These are phyloP conservation scores for Penicillium sp. DNA, from an alignment of 2,329 filamentous ascomycete genomes.

Conservation along the genomic window DNA sequence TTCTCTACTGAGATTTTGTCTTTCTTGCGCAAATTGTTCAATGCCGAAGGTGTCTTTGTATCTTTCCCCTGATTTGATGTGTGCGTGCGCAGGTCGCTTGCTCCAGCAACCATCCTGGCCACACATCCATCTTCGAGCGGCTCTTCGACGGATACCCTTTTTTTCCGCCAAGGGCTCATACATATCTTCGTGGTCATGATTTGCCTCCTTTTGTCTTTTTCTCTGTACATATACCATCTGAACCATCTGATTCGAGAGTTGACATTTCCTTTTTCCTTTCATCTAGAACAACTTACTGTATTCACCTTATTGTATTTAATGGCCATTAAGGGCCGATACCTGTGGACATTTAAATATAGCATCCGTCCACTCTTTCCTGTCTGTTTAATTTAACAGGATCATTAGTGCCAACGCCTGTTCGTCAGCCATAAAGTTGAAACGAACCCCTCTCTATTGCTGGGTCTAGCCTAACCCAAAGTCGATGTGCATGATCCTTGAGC, in stretches of 20 bases:
- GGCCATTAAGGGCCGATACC: neutral
- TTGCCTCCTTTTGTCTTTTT: conserved; percentile 15
- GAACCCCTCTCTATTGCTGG: neutral
- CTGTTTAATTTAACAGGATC: neutral
- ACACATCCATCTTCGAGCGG: conserved; percentile 6
- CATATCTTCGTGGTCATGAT: conserved; percentile 20
- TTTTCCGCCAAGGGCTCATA: conserved; percentile 7
- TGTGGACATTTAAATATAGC: neutral
- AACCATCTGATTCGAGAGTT: conserved; percentile 20
- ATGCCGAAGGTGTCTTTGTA: conserved; percentile 6
- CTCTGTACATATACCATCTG: conserved; percentile 28
- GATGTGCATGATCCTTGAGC: neutral
- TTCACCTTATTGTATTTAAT: neutral
- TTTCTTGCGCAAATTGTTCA: conserved; percentile 19
- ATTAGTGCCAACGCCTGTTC: neutral
- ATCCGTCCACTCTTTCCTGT: neutral
- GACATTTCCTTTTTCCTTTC: conserved; percentile 8
- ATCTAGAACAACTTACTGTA: neutral
- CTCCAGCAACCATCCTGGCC: conserved; percentile 2
- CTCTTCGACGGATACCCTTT: conserved; percentile 7
- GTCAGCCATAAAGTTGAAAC: neutral
- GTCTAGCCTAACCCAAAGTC: neutral
- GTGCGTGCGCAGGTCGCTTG: conserved; percentile 12
- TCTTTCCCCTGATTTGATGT: conserved; percentile 2
- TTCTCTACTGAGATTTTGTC: conserved; percentile 9